Evolutionary conservation across 345 rosid species (phyloP), one percentile per base, ranked within the genome.

Genomic region (Lumnitzera littorea): DNA sequence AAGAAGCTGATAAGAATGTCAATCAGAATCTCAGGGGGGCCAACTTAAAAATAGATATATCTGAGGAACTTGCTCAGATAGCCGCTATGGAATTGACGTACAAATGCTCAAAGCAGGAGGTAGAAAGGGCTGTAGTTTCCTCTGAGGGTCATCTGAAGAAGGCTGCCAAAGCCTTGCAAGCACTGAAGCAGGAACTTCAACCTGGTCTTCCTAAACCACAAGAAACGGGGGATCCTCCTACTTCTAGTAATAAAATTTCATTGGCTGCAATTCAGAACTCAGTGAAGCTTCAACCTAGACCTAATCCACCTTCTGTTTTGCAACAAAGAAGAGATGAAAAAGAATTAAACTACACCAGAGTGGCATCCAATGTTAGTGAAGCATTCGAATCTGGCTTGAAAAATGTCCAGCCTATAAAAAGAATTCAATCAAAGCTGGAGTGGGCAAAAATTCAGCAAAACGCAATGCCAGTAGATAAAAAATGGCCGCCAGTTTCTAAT

Each of bases 11-110:
- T 56, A 73, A 71, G 49, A 65, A 77, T 63, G 74, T 55, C 64
- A 85, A 79, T 59, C 74, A 71, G 46, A 67, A 69, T 41, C 63
- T 75, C 62, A 71, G 82, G 60, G 72, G 70, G 53, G 79, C 78
- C 62, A 86, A 77, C 71, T 73, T 86, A 80, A 91, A 88, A 75
- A 84, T 91, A 57, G 91, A 91, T 52, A 88, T 91, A 64, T 72
- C 94, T 23, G 91, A 88, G 55, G 97, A 91, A 73, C 86, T 91
- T 81, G 84, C 91, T 71, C 74, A 64, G 65, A 80, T 91, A 73
- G 70, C 78, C 24, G 84, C 76, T 51, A 72, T 91, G 87, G 94
- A 88, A 70, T 53, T 74, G 52, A 73, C 67, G 23, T 69, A 69
- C 56, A 85, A 80, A 64, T 88, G 84, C 68, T 64, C 82, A 23